Percentiles rank a stretch among this genome's conserved stretches.
Conservation (phyloP, 306 rosid genomes). For the Sechiopsis laciniata region DNA sequence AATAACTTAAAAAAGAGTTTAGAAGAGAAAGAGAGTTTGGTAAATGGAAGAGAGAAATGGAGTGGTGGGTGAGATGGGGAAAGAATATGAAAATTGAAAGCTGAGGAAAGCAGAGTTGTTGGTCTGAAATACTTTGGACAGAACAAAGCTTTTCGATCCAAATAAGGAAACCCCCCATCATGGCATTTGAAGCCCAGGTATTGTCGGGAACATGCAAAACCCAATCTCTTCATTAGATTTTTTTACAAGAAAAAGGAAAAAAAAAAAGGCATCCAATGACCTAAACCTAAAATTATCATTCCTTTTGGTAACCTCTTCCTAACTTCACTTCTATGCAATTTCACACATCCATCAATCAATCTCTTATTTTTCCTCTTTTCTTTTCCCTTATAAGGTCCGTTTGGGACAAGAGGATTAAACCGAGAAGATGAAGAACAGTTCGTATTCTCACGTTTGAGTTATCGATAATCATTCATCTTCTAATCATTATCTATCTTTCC, state of each 20-base stretch:
- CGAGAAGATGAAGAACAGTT: no score
- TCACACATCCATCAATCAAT: constrained; percentile 4
- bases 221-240: constrained; percentile 28
- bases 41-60: neutral
- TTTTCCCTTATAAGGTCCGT: no score
- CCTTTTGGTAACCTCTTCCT: constrained; percentile 27
- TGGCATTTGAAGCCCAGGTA: constrained; percentile 54
- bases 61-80: constrained; percentile 23
- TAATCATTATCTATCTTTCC: no score
- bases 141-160: constrained; percentile 44
- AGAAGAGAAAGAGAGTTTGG: no score
- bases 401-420: no score
- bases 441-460: no score
- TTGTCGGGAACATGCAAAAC: constrained; percentile 88
- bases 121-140: constrained; percentile 20
- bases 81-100: constrained; percentile 17
- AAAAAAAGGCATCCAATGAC: constrained; percentile 31
- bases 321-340: constrained; percentile 17
- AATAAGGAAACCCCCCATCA: constrained; percentile 59
- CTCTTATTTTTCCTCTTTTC: neutral
- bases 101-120: constrained; percentile 27
- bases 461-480: no score
- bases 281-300: constrained; percentile 28
- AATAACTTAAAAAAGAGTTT: no score
- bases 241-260: constrained; percentile 16